A percentile compares a stretch with the other conserved stretches of the same genome.
Conservation (phyloP, 768 basidiomycete genomes). For the Collybia nuda region DNA sequence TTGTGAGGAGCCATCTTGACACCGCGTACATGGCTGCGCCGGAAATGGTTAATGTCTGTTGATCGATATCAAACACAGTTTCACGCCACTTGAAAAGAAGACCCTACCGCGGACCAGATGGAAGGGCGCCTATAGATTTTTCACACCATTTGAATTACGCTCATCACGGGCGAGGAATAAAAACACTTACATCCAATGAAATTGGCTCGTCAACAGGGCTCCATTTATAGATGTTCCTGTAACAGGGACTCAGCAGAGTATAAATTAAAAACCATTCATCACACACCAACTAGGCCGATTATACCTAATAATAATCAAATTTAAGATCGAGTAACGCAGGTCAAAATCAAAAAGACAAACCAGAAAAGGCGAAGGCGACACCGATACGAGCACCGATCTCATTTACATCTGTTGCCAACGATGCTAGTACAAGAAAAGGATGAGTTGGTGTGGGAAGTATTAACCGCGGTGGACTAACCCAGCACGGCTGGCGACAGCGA, state of each 20-base stretch:
- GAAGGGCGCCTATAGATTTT: no score
- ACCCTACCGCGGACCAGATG: no score
- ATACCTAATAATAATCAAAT: conserved; percentile 11
- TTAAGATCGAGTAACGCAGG: neutral
- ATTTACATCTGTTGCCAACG: conserved; percentile 34
- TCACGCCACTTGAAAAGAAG: no score
- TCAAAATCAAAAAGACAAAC: conserved; percentile 21
- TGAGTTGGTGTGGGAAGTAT: neutral
- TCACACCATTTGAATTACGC: no score
- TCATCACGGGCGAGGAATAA: no score
- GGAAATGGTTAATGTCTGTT: no score
- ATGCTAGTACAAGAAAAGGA: conserved; percentile 12
- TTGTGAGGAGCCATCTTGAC: neutral
- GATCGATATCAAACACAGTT: no score
- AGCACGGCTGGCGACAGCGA: conserved; percentile 26
- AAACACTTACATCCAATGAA: conserved; percentile 35
- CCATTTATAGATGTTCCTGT: conserved; percentile 48
- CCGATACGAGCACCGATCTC: conserved; percentile 50
- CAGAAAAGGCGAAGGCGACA: conserved; percentile 38
- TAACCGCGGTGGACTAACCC: conserved; percentile 15
- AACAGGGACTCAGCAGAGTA: neutral
- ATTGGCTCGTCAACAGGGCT: conserved; percentile 42
- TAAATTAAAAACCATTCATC: neutral
- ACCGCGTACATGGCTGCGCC: no score
- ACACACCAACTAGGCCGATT: conserved; percentile 34